Evolutionary conservation across 441 rosid genomes (phyloP).

Genomic region (Lepidium campestre): DNA sequence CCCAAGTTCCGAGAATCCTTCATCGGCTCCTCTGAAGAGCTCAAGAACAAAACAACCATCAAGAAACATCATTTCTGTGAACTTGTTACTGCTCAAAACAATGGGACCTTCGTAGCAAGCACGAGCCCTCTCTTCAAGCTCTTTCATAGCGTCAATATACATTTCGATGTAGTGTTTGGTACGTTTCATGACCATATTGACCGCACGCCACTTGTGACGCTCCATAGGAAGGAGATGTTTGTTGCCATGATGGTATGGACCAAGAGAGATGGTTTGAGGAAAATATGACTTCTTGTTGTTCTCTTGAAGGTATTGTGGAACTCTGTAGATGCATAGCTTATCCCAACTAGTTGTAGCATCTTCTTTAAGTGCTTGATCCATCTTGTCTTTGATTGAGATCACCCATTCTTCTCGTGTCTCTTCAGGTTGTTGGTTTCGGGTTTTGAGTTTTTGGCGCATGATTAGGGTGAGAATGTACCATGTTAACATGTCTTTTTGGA

Average conservation of each 20-base stretch:
- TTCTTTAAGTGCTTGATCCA: slow-evolving; percentile 48
- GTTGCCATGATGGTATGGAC: slow-evolving; percentile 72
- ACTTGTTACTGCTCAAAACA: slow-evolving; percentile 49
- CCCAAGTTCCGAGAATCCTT: slow-evolving; percentile 49
- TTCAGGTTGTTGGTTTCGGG: slow-evolving; percentile 20
- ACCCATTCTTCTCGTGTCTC: slow-evolving; percentile 47
- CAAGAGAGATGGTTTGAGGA: slow-evolving; percentile 66
- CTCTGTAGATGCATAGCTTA: slow-evolving; percentile 46
- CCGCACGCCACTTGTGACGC: slow-evolving; percentile 66
- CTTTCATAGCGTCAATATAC: slow-evolving; percentile 49
- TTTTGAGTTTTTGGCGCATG: slow-evolving; percentile 58
- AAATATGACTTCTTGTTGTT: slow-evolving; percentile 55
- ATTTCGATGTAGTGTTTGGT: slow-evolving; percentile 35
- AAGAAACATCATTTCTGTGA: slow-evolving; percentile 74
- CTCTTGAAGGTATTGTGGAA: slow-evolving; percentile 61
- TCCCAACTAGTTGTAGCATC: slow-evolving; percentile 51
- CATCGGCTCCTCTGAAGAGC: slow-evolving; percentile 53
- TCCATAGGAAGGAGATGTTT: slow-evolving; percentile 60
- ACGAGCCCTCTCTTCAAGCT: slow-evolving; percentile 53
- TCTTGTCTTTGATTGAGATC: slow-evolving; percentile 46
- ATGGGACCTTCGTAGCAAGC: slow-evolving; percentile 57
- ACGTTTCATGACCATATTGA: slow-evolving; percentile 50
- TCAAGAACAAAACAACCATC: slow-evolving; percentile 71
- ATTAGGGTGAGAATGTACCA: slow-evolving; percentile 76
- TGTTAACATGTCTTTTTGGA: slow-evolving; percentile 30